phyloP scores from a whole-genome alignment of 768 basidiomycete genomes.

The Tremella fuciformis region DNA sequence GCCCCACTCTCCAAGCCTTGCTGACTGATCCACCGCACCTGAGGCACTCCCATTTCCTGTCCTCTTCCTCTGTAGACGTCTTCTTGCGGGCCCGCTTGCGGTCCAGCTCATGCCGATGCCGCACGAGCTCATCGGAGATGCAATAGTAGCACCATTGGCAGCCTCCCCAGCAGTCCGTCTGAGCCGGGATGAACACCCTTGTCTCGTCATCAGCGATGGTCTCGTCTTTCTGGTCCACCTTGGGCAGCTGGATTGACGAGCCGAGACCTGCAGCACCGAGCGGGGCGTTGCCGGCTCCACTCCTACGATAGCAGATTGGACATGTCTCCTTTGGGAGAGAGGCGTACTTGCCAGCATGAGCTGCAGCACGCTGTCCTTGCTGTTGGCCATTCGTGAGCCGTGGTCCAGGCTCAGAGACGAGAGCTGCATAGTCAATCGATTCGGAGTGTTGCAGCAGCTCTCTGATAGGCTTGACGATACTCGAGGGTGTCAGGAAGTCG shows the following conservation, averaged over 20 bases:
- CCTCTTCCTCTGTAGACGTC: slow-evolving; percentile 59
- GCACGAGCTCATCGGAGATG: slow-evolving; percentile 73
- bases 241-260: slow-evolving; percentile 21
- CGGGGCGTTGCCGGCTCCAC: slow-evolving; percentile 55
- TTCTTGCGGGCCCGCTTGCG: slow-evolving; percentile 7
- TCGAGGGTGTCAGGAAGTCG: slow-evolving; percentile 18
- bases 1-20: slow-evolving; percentile 61
- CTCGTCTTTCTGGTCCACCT: slow-evolving; percentile 21
- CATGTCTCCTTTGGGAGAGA: slow-evolving; percentile 72
- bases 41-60: slow-evolving; percentile 72
- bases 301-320: slow-evolving; percentile 66
- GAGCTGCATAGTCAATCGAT: slow-evolving; percentile 18
- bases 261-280: slow-evolving; percentile 52
- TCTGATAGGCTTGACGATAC: slow-evolving; percentile 20
- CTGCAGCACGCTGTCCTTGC: not conserved
- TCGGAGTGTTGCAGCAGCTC: slow-evolving; percentile 16
- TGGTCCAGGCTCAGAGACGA: slow-evolving; percentile 11
- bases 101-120: slow-evolving; percentile 15
- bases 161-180: slow-evolving; percentile 62
- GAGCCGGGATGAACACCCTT: slow-evolving; percentile 69
- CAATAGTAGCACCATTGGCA: slow-evolving; percentile 94
- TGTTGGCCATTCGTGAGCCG: not conserved
- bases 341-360: slow-evolving; percentile 61
- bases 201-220: slow-evolving; percentile 62
- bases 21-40: slow-evolving; percentile 69